Evolutionary conservation across 768 basidiomycete species (phyloP), one percentile per base, ranked within the genome.

Genomic region (Cantharellus anzutake): DNA sequence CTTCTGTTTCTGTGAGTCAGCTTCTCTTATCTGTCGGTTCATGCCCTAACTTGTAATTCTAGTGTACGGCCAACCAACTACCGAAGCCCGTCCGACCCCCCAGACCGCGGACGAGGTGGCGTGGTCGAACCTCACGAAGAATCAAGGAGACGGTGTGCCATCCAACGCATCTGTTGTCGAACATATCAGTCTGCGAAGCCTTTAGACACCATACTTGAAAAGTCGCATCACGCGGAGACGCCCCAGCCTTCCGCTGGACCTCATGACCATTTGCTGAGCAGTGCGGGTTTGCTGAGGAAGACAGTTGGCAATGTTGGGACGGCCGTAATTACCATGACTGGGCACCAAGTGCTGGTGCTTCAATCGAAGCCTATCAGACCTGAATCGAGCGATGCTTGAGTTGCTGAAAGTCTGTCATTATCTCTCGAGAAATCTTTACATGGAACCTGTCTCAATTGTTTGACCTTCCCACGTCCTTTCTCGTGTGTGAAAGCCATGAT

Each of bases 71-170:
- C 71, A 77, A 37, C 70, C 73, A 3, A 80, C 73, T 60, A 84
- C 86, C 3, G 75, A 83, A 65, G 81, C 76, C 5, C 76, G 77
- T 3, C 70, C 96, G 7, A 79, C 78, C 2, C 93, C 88, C 0
- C 80, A 85, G 29, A 85, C 86, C 1, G 89, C 89, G 0, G 93
- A 97, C 68, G 80, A 82, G 65, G 63, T 92, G 37, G 65, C 80
- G 29, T 93, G 91, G 89, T 73, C 76, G 0, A 78, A 76, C 44
- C 86, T 80, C 65, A 74, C 82, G 1, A 57, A 67, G 1, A 57
- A 67, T 39, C 60, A 68, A 2, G 67, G 68, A 3, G 11, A 60
- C 35, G 63, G 66, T 5, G 63, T 70, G 5, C 60, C 53, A n/a
- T 69, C 76, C 2, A 78, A 86, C 37, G 78, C 92, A 52, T 68